Evolutionary conservation across 768 basidiomycete species (phyloP), one percentile per base, ranked within the genome.

Genomic region (Russula vinacea): DNA sequence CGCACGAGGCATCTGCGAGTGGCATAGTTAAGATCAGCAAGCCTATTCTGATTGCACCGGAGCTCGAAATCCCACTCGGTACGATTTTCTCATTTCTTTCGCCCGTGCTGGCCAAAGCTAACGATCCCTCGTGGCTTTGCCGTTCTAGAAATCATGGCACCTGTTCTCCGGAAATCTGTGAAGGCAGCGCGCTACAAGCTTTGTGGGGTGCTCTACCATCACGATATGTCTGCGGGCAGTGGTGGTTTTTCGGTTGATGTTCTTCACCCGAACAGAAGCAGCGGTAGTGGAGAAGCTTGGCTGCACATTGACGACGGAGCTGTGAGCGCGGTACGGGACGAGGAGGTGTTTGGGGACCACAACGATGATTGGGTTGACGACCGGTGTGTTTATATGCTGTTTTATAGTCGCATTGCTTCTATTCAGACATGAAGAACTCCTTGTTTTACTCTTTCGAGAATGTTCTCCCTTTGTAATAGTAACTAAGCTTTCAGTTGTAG

Each of bases 231-330:
- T 29, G 29, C 29, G 0, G 87, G 87, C 0, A 94, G 94, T 3
- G 96, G 96, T 1, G 95, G 98, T 75, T 98, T 98, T 77, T 98
- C 95, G 3, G 83, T 96, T 52, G 90, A 94, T 70, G 89, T 95
- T 13, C 78, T 95, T 3, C 88, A 92, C 68, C 89, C 87, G 3
- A 82, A 83, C 67, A 80, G 86, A 44, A 83, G 81, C 73, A 76
- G 80, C 10, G 26, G 24, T 19, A 40, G 19, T 1, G 79, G 81
- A 6, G 85, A 90, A 61, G 87, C 84, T 13, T 98, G 95, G 96
- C 80, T 97, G 65, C 86, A 95, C 56, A 89, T 98, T 58, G 94
- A 98, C 74, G 95, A 98, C 71, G 94, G 96, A 73, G 77, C 87
- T 14, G 88, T 94, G 32, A 86, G 96, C 51, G 16, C 13, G 16